phyloP scores from a whole-genome alignment of 1,284 basidiomycete genomes.

The Cystobasidium sp. region DNA sequence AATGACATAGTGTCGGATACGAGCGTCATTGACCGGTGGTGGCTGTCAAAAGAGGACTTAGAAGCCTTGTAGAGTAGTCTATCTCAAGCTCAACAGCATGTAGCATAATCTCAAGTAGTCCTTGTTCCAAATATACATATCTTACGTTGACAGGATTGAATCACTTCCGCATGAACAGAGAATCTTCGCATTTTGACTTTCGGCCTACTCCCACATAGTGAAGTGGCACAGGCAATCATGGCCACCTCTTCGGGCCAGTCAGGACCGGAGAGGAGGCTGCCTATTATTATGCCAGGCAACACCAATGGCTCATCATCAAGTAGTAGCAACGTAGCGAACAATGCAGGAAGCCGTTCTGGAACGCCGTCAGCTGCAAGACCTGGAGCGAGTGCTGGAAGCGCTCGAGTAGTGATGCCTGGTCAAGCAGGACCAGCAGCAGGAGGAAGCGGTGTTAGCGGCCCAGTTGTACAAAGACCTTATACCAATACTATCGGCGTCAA shows the following conservation, averaged over 20 bases:
- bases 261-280: slow-evolving; percentile 11
- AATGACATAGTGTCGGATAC: not conserved
- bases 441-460: slow-evolving; percentile 17
- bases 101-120: not conserved
- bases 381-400: slow-evolving; percentile 35
- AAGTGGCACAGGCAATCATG: not conserved
- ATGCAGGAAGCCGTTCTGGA: not conserved
- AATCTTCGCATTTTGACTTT: not conserved
- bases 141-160: not conserved
- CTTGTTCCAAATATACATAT: not conserved
- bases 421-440: slow-evolving; percentile 3
- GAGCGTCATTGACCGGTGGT: slow-evolving; percentile 1
- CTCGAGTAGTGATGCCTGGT: slow-evolving; percentile 36
- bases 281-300: slow-evolving; percentile 6
- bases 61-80: not conserved
- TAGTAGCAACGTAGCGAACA: not conserved
- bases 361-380: slow-evolving; percentile 7
- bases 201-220: not conserved
- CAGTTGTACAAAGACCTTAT: slow-evolving; percentile 45
- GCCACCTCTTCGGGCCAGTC: slow-evolving; percentile 18
- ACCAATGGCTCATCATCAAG: not conserved
- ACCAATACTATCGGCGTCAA: slow-evolving; percentile 70
- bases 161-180: too few relatives aligned
- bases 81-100: not conserved
- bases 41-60: slow-evolving; percentile 11